Conservation (phyloP, 2,329 filamentous ascomycete genomes). For the Fusarium nematophilum region DNA sequence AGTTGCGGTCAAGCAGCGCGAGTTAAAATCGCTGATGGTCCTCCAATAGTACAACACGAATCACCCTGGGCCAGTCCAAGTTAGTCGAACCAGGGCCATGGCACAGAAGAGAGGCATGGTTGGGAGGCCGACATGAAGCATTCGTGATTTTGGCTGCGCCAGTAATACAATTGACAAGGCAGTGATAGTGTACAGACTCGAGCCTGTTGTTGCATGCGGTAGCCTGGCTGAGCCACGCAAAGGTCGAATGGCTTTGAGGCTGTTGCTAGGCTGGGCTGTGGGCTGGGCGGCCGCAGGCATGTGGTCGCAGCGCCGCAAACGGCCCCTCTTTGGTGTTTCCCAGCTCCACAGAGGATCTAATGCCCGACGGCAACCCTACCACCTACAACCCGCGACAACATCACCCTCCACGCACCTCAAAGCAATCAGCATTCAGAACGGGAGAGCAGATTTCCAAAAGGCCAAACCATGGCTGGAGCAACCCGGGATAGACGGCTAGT, state of each 20-base stretch:
- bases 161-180: too few species aligned
- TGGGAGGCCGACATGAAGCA: too few species aligned
- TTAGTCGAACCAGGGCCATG: too few species aligned
- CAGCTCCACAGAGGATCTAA: conserved; percentile 22
- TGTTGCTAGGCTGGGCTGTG: conserved; percentile 1
- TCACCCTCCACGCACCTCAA: conserved; percentile 14
- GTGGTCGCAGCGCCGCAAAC: conserved; percentile 34
- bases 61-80: too few species aligned
- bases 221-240: too few species aligned
- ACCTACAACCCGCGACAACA: conserved; percentile 22
- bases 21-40: too few species aligned
- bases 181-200: too few species aligned
- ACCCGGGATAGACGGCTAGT: conserved; percentile 67
- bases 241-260: conserved; percentile 5
- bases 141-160: too few species aligned
- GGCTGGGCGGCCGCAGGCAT: conserved; percentile 9
- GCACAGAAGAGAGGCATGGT: too few species aligned
- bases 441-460: conserved; percentile 6
- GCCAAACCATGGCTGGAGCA: conserved; percentile 52
- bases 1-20: too few species aligned
- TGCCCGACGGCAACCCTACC: conserved; percentile 18
- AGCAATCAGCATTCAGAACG: conserved; percentile 1
- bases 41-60: too few species aligned
- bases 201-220: too few species aligned
- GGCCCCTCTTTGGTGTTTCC: conserved; percentile 32